phyloP scores from a whole-genome alignment of 208 protist genomes.

The Wallacemonas rigidus region DNA sequence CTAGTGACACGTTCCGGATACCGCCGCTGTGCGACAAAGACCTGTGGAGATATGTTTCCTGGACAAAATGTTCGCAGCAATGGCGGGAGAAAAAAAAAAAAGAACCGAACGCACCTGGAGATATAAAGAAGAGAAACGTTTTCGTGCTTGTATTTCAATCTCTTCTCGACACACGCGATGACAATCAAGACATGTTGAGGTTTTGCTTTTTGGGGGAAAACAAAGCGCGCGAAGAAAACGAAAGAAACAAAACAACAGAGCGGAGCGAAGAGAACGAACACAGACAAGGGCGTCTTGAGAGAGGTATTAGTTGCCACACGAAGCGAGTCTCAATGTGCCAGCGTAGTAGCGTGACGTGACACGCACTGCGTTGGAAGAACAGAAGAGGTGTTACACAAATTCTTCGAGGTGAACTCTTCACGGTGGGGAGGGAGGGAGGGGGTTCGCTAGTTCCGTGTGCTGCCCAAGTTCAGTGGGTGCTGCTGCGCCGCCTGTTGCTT shows the following conservation, averaged over 20 bases:
- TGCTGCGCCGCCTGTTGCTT: not conserved
- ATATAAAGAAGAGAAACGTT: no score
- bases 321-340: not conserved
- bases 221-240: constrained; percentile 20
- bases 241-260: constrained; percentile 29
- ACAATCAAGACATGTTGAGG: constrained; percentile 9
- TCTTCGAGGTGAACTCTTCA: not conserved
- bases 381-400: no score
- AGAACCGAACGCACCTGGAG: not conserved
- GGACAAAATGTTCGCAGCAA: constrained; percentile 10
- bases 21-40: no score
- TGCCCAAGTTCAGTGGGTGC: no score
- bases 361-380: no score
- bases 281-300: not conserved
- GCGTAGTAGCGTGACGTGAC: no score
- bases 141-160: no score
- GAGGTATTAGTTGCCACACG: not conserved
- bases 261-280: constrained; percentile 15
- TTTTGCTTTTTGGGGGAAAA: not conserved
- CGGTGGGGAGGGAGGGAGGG: no score
- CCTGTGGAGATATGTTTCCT: not conserved
- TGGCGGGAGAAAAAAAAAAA: constrained; percentile 9
- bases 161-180: no score
- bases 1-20: no score
- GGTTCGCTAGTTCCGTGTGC: no score